These are phyloP conservation scores for Mimosa bimucronata DNA, from an alignment of 306 rosid species.

Conservation along the genomic window DNA sequence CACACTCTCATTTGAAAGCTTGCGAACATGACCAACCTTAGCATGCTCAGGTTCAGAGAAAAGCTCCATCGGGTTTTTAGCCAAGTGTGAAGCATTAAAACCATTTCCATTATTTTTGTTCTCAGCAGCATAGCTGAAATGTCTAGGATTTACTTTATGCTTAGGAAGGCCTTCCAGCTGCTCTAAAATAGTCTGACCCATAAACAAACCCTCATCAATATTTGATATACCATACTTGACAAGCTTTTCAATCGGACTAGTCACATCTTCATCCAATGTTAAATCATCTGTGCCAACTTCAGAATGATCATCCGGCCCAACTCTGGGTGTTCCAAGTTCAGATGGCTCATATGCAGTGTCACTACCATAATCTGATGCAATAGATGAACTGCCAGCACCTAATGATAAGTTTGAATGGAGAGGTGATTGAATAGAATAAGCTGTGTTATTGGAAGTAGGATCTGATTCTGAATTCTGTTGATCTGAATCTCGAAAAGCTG, in stretches of 20 bases:
- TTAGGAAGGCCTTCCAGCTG: slow-evolving; percentile 97
- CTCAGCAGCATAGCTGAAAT: slow-evolving; percentile 55
- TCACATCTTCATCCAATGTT: slow-evolving; percentile 80
- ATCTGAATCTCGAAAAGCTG: slow-evolving; percentile 89
- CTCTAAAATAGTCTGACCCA: slow-evolving; percentile 97
- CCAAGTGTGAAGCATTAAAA: slow-evolving; percentile 64
- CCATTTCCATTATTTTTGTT: slow-evolving; percentile 68
- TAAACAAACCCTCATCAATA: slow-evolving; percentile 92
- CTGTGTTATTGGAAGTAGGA: slow-evolving; percentile 53
- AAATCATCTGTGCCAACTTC: slow-evolving; percentile 86
- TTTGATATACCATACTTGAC: slow-evolving; percentile 86
- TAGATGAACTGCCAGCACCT: slow-evolving; percentile 75
- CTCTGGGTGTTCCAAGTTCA: slow-evolving; percentile 78
- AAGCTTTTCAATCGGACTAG: slow-evolving; percentile 86
- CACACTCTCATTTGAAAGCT: slow-evolving; percentile 79
- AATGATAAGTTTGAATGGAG: slow-evolving; percentile 65
- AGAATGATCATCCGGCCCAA: slow-evolving; percentile 79
- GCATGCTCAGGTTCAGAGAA: slow-evolving; percentile 72
- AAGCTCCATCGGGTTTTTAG: slow-evolving; percentile 70
- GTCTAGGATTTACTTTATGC: slow-evolving; percentile 77
- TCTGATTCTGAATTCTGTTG: slow-evolving; percentile 61
- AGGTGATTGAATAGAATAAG: slow-evolving; percentile 63
- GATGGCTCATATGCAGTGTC: slow-evolving; percentile 92
- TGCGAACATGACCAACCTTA: slow-evolving; percentile 69
- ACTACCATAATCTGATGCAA: slow-evolving; percentile 91